Conservation (phyloP, 2,329 filamentous ascomycete species). For the Aspergillus clavatus region DNA sequence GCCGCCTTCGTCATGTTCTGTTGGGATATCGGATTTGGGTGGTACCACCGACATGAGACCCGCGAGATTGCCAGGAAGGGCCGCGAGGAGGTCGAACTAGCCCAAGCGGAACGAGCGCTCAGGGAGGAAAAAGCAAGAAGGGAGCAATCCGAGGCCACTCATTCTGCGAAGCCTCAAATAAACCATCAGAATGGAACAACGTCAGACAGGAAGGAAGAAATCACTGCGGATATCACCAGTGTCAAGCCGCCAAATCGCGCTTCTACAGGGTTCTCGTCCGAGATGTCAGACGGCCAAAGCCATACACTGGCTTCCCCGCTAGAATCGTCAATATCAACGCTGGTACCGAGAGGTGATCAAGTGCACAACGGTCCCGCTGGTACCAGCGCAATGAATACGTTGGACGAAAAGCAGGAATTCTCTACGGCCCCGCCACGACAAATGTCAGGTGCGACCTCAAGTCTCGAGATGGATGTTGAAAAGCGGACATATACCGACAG, state of each 20-base stretch:
- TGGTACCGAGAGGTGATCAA: neutral
- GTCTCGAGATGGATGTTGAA: constrained; percentile 26
- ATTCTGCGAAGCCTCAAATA: neutral
- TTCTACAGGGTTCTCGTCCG: neutral
- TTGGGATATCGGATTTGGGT: constrained; percentile 62
- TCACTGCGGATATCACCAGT: neutral
- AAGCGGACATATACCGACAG: constrained; percentile 14
- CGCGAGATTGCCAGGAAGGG: constrained; percentile 58
- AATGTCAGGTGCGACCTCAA: neutral
- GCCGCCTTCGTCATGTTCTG: constrained; percentile 64
- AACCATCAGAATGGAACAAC: neutral
- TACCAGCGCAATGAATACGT: neutral
- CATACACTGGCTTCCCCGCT: neutral
- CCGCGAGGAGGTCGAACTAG: constrained; percentile 45
- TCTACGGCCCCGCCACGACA: neutral
- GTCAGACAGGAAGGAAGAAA: neutral
- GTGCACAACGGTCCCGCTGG: neutral
- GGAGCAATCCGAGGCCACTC: neutral
- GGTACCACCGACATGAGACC: constrained; percentile 59
- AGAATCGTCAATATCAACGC: neutral
- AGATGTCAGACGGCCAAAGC: neutral
- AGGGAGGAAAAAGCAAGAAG: neutral
- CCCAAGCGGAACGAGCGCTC: constrained; percentile 36
- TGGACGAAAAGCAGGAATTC: neutral
- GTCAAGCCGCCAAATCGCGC: neutral